Evolutionary conservation across 1,284 basidiomycete genomes (phyloP), one percentile per base, ranked within the genome.

Genomic region (Austroboletus rostrupii): DNA sequence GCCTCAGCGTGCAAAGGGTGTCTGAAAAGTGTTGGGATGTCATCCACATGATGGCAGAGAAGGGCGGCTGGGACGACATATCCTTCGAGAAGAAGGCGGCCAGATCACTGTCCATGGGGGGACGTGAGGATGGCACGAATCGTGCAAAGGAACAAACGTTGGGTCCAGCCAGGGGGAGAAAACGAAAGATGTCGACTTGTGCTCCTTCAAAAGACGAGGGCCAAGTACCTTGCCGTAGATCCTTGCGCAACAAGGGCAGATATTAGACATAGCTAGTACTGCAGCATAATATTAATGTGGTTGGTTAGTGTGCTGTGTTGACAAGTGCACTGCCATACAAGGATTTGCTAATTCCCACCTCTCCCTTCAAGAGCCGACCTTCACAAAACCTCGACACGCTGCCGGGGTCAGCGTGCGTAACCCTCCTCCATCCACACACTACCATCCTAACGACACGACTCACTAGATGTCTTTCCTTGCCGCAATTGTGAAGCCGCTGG

Each of bases 1-100:
- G 96, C 45, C 75, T 98, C 45, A 96, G 92, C 67, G 87, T 92
- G 38, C 92, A 97, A 69, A 80, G 83, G 3, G 92, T 96, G 1
- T 72, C 78, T 26, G 69, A 79, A 50, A 72, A 68, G 11, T 87
- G 92, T 0, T 98, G 85, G 78, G 73, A 79, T 19, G 79, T 81
- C 1, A 78, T 97, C 16, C 66, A 74, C 11, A 59, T 71, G 42
- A 68, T 98, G 45, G 88, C 91, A 0, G 76, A 81, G 45, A 77
- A 75, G 28, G 95, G 94, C 5, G 85, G 86, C 0, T 88, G 85
- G 85, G 77, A 79, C 20, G 73, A 72, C 2, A 55, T 74, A 46
- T 63, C 72, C 19, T 61, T 62, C 10, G 52, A 45, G 43, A 64
- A 56, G 77, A 59, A 91, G 87, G 54, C 92, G 89, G 57, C 91